Evolutionary conservation across 129 eudicot genomes (phyloP), one percentile per base, ranked within the genome.

Genomic region (Kitagawia praeruptora): DNA sequence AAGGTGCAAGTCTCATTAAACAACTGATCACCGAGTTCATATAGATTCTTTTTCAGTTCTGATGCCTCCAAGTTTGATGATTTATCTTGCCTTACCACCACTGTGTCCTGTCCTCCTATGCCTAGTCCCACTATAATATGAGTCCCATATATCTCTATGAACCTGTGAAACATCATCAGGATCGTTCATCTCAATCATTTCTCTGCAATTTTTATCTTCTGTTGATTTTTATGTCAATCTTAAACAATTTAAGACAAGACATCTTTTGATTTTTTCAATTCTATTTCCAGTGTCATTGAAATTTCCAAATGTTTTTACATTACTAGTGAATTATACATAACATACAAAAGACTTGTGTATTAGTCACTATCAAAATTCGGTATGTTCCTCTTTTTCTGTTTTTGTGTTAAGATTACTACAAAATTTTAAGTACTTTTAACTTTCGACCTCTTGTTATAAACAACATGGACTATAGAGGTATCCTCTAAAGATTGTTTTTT

Each of bases 141-240:
- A 56, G 98, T 94, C 31, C 98, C 98, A 79, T 94, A 94, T 82
- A 86, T 90, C 83, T 94, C 97, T 42, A 94, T 94, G 44, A 94
- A 94, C 78, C 98, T 94, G 90, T 85, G 88, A 76, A 84, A 79
- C 71, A 61, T 34, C 27, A 69, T 34, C 27, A 69, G 0, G 3
- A 37, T 21, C 15, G 4, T 69, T 15, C 44, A 77, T 70, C 39
- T 74, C 76, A 63, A 64, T 80, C 75, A 71, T 71, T 71, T 21
- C 69, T 61, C 69, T n/a, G 69, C 34, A 61, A 2, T 61, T 61
- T 25, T 23, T 58, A 9, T 28, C 4, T 25, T 28, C 8, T 66
- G 21, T 67, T 31, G 23, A 27, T 67, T 28, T 19, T 66, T 11
- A 66, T 11, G 6, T 54, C 63, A 25, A 66, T 28, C 0, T 4